Base-by-base conservation (phyloP, 768 basidiomycete species). In the Suillus subalutaceus region DNA sequence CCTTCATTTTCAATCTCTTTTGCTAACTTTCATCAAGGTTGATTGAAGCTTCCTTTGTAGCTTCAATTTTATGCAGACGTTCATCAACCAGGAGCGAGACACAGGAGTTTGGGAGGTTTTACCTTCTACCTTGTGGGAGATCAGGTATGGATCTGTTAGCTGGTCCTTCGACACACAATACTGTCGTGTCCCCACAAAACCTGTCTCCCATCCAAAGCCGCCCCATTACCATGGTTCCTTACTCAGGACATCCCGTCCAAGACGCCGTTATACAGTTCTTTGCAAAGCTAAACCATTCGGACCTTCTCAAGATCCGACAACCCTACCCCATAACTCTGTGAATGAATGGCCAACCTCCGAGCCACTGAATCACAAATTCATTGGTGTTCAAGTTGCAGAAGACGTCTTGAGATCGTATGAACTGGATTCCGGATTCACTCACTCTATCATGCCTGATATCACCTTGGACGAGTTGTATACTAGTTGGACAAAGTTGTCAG, bases 361-460 rank as follows among this genome's bases (percentile, higher is more conserved):
- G 30, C 67, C 69, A 56, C 72, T 85, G 66, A 85, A 81, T 71
- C 57, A 72, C 59, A 79, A 81, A 40, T 75, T 83, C 41, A 73
- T 78, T 63, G 84, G 83, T 1, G 79, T 82, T 63, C 76, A 73
- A 64, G 69, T 65, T 52, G 83, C 81, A 8, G 62, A 73, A 66
- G 81, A 80, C n/a, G 75, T 75, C 9, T 58, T 85, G 13, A 66
- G 67, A 65, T 63, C 70, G 16, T 85, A 85, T 65, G 84, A 85
- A 69, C 68, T 66, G 23, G 75, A 77, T 65, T 82, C 83, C 32
- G 84, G 84, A 16, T 82, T 84, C 70, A 67, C 75, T 67, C 71
- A 77, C 67, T 56, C 59, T 40, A 61, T 43, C 18, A 61, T 26
- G 55, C 68, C 68, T 52, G 69, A 72, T 64, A 62, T 70, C 32